phyloP scores from a whole-genome alignment of 768 basidiomycete species.

The Boletus rubescentipes region DNA sequence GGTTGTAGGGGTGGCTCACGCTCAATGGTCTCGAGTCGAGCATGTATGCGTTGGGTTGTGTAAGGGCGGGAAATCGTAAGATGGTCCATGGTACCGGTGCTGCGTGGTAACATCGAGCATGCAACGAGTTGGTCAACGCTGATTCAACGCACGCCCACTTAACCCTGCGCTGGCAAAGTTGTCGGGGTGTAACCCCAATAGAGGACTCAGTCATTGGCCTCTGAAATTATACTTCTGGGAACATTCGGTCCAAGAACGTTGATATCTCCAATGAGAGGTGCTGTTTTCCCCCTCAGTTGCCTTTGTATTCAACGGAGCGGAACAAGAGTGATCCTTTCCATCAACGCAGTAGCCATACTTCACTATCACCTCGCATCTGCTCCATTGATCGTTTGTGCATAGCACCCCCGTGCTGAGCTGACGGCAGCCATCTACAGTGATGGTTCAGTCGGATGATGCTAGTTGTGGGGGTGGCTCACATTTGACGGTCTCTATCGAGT shows the following conservation, averaged over 20 bases:
- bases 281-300: too few species aligned
- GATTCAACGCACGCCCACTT: background rate
- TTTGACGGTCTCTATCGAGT: background rate
- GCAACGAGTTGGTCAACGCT: too few species aligned
- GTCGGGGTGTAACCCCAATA: background rate
- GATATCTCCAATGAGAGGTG: too few species aligned
- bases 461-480: slow-evolving; percentile 2
- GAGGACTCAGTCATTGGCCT: background rate
- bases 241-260: too few species aligned
- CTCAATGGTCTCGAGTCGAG: background rate
- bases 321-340: background rate
- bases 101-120: too few species aligned
- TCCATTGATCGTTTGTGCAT: too few species aligned
- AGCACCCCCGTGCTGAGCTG: too few species aligned
- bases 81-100: background rate
- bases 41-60: background rate
- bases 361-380: too few species aligned
- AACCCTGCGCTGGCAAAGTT: background rate
- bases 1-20: slow-evolving; percentile 4
- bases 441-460: background rate
- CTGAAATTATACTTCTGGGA: too few species aligned
- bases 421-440: too few species aligned
- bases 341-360: background rate
- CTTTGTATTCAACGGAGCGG: too few species aligned
- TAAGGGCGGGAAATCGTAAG: background rate